phyloP scores from a whole-genome alignment of 345 rosid genomes.

The Aquilaria yunnanensis region DNA sequence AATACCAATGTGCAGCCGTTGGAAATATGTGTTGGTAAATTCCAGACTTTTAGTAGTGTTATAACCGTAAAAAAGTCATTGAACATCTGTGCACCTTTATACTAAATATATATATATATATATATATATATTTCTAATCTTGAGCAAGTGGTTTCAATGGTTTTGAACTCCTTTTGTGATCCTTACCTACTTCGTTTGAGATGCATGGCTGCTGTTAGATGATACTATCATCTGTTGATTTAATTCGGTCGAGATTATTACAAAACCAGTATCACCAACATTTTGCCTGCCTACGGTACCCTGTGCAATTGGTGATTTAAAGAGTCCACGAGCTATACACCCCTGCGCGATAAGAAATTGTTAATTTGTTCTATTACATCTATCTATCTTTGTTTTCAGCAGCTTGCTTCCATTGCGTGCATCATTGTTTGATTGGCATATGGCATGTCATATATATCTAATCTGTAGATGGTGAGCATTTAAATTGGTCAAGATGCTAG shows the following conservation, averaged over 20 bases:
- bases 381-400: background rate
- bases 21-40: too few relatives aligned
- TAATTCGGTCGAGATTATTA: constrained; percentile 76
- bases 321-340: constrained; percentile 79
- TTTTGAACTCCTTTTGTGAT: constrained; percentile 72
- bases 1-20: too few relatives aligned
- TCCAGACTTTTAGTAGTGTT: too few relatives aligned
- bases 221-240: constrained; percentile 67
- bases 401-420: constrained; percentile 4
- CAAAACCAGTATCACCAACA: constrained; percentile 85
- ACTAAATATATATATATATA: too few relatives aligned
- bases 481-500: too few relatives aligned
- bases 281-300: constrained; percentile 77
- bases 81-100: too few relatives aligned
- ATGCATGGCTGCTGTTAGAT: constrained; percentile 99
- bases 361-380: background rate
- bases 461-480: too few relatives aligned
- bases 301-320: constrained; percentile 91
- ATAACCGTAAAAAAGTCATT: too few relatives aligned
- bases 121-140: too few relatives aligned
- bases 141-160: constrained; percentile 85
- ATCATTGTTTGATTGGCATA: background rate
- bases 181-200: constrained; percentile 82
- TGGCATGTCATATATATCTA: background rate
- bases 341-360: background rate